Evolutionary conservation across 192 early-diverging fungal species (phyloP).

Genomic region (Podila horticola): DNA sequence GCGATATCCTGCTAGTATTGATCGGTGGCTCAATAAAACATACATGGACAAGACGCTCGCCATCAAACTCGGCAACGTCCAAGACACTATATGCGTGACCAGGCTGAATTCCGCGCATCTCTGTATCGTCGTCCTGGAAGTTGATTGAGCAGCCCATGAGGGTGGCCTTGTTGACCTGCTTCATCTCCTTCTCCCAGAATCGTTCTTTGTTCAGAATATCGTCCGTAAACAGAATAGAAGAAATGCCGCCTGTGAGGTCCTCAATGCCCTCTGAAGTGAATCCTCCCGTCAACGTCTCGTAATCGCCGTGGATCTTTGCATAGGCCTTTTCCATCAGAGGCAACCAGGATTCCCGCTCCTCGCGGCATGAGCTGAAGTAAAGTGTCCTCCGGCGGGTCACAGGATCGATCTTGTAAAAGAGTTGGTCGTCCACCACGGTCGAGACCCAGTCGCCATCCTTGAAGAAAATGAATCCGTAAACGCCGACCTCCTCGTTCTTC

Average conservation of each 20-base stretch:
- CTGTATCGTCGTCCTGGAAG: conserved; percentile 28
- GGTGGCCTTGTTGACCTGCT: conserved; percentile 50
- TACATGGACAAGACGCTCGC: conserved; percentile 49
- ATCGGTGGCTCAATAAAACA: background rate
- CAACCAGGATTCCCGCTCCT: conserved; percentile 64
- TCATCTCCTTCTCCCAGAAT: conserved; percentile 66
- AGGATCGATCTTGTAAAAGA: conserved; percentile 45
- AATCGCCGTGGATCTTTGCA: conserved; percentile 67
- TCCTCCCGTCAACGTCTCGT: conserved; percentile 58
- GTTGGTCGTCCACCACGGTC: conserved; percentile 64
- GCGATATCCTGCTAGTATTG: background rate
- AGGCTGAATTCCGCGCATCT: conserved; percentile 42
- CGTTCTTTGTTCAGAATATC: conserved; percentile 64
- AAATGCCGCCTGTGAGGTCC: conserved; percentile 66
- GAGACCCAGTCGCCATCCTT: conserved; percentile 67
- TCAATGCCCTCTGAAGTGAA: conserved; percentile 60
- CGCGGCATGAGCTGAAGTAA: conserved; percentile 51
- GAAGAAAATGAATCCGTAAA: conserved; percentile 70
- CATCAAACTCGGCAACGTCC: conserved; percentile 55
- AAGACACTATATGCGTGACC: conserved; percentile 65
- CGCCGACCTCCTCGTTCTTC: conserved; percentile 62
- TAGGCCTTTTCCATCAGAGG: conserved; percentile 71
- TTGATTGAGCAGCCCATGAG: conserved; percentile 54
- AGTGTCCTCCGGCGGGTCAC: conserved; percentile 9
- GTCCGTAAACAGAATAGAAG: conserved; percentile 36